These are phyloP conservation scores for Sutorius eximius DNA, from an alignment of 1,284 basidiomycete species.

Conservation along the genomic window DNA sequence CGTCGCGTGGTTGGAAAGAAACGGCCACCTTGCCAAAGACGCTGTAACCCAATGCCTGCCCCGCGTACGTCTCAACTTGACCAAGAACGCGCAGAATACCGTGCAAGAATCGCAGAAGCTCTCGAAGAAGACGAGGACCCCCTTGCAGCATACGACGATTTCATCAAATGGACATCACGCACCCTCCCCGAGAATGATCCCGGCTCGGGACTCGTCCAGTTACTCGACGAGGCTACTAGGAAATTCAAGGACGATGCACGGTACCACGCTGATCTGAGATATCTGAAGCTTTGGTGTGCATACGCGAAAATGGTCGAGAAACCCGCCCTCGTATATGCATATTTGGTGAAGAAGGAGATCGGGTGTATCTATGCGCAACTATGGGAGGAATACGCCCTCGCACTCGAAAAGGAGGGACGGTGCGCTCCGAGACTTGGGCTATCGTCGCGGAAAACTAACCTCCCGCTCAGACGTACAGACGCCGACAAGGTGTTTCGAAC, in stretches of 20 bases:
- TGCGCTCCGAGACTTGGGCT: constrained; percentile 41
- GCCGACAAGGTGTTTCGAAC: constrained; percentile 84
- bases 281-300: constrained; percentile 85
- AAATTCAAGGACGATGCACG: constrained; percentile 77
- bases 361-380: constrained; percentile 76
- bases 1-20: constrained; percentile 30
- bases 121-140: constrained; percentile 62
- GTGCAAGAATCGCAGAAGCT: constrained; percentile 38
- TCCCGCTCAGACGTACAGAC: constrained; percentile 56
- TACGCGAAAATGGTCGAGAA: constrained; percentile 71
- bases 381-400: constrained; percentile 84
- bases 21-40: constrained; percentile 8
- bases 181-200: constrained; percentile 43
- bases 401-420: constrained; percentile 73
- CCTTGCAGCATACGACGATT: constrained; percentile 54
- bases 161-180: constrained; percentile 64
- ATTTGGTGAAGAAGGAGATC: constrained; percentile 76
- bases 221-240: constrained; percentile 75
- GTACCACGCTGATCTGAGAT: constrained; percentile 86
- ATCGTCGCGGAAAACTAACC: constrained; percentile 15
- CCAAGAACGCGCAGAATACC: constrained; percentile 37
- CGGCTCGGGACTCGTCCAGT: constrained; percentile 62
- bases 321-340: constrained; percentile 63
- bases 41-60: constrained; percentile 22
- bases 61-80: constrained; percentile 33